Conservation (phyloP, 2,329 filamentous ascomycete genomes). For the Grosmannia serpens region DNA sequence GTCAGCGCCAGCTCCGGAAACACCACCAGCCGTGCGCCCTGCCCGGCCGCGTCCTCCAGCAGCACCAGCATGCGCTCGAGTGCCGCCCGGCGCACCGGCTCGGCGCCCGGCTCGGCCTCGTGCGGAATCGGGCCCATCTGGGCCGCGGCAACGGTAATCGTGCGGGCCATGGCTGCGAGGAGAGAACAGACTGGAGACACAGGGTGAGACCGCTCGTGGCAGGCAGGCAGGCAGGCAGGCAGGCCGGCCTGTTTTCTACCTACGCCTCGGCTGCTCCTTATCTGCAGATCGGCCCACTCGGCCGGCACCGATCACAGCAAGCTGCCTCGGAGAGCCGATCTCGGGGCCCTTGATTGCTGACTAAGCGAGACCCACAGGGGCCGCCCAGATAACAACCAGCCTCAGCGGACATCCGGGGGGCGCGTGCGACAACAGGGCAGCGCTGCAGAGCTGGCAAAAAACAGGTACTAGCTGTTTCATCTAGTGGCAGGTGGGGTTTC, state of each 20-base stretch:
- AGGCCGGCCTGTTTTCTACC: not conserved
- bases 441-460: too few species aligned
- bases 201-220: too few species aligned
- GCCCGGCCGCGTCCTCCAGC: constrained; percentile 30
- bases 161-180: constrained; percentile 8
- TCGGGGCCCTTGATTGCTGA: not conserved
- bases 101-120: constrained; percentile 13
- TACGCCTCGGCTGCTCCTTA: not conserved
- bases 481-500: too few species aligned
- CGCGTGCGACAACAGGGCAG: too few species aligned
- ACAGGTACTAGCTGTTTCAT: too few species aligned
- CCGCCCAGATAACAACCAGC: too few species aligned
- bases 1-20: constrained; percentile 44
- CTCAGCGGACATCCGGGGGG: too few species aligned
- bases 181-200: too few species aligned
- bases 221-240: too few species aligned
- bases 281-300: not conserved
- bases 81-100: constrained; percentile 27
- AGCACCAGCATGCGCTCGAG: constrained; percentile 37
- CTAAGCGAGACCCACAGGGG: too few species aligned
- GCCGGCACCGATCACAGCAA: not conserved
- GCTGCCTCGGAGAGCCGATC: not conserved
- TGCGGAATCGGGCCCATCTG: constrained; percentile 37
- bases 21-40: constrained; percentile 36
- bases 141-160: constrained; percentile 34